Evolutionary conservation across 257 asterid genomes (phyloP).

Genomic region (Ballota nigra): DNA sequence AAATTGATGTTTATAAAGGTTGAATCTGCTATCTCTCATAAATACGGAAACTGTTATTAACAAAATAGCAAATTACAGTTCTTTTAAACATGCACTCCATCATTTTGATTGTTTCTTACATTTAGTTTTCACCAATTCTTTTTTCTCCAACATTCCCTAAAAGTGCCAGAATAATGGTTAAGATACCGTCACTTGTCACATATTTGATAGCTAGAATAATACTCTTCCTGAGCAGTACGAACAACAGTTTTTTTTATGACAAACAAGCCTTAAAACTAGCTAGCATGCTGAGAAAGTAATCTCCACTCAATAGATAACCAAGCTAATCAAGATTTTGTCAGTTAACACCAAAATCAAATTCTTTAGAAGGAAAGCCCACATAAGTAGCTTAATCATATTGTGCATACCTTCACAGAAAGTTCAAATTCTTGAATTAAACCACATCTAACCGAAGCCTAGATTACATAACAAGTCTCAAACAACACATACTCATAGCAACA

Average conservation of each 20-base stretch:
- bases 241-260: neutral
- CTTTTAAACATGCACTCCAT: conserved; percentile 7
- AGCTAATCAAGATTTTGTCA: neutral
- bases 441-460: neutral
- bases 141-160: neutral
- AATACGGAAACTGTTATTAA: neutral
- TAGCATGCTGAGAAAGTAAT: neutral
- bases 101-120: neutral
- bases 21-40: neutral
- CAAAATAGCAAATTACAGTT: conserved; percentile 2
- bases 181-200: neutral
- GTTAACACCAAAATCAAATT: neutral
- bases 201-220: neutral
- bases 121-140: neutral
- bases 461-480: neutral
- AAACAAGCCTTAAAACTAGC: conserved; percentile 8
- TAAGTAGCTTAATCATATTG: neutral
- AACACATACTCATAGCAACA: neutral
- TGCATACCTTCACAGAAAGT: neutral
- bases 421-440: neutral
- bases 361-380: neutral
- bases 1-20: neutral
- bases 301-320: neutral
- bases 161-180: neutral
- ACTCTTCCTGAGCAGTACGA: neutral